Conservation (phyloP, 768 basidiomycete genomes). For the Pisolithus marmoratus region DNA sequence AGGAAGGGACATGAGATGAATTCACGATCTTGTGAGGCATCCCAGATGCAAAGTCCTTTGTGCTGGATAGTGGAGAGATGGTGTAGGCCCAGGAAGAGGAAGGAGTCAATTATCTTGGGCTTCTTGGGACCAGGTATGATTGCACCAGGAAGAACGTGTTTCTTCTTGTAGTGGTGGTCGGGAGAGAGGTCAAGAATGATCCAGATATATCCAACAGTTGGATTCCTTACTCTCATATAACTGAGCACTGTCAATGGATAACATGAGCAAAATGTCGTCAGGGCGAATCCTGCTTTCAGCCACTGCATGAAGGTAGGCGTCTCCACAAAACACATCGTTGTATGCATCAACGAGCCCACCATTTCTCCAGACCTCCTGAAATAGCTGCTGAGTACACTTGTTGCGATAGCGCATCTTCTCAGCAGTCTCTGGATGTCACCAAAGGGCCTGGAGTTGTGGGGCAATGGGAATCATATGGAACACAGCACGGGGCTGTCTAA, state of each 20-base stretch:
- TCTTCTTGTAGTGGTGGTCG: slow-evolving; percentile 5
- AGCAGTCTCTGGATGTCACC: neutral
- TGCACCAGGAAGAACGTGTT: slow-evolving; percentile 22
- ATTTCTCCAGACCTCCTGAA: neutral
- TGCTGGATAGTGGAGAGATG: slow-evolving; percentile 12
- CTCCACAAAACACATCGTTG: neutral
- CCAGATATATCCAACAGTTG: slow-evolving; percentile 23
- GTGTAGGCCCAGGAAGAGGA: slow-evolving; percentile 13
- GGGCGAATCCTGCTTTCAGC: neutral
- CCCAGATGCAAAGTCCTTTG: slow-evolving; percentile 17
- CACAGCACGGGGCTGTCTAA: neutral
- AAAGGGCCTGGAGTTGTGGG: neutral
- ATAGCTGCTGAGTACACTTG: neutral
- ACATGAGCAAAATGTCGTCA: slow-evolving; percentile 28
- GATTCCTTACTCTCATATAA: slow-evolving; percentile 29
- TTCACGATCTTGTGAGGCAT: slow-evolving; percentile 4
- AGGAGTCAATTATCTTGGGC: slow-evolving; percentile 25
- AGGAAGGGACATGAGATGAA: slow-evolving; percentile 12
- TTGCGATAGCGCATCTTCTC: neutral
- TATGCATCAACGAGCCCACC: neutral
- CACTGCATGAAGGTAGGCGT: neutral
- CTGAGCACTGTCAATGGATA: slow-evolving; percentile 36
- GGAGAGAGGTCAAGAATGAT: slow-evolving; percentile 20
- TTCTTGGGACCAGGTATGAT: slow-evolving; percentile 31
- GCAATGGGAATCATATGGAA: neutral